Evolutionary conservation across 2,329 filamentous ascomycete species (phyloP).

Genomic region (Talaromyces sp.): DNA sequence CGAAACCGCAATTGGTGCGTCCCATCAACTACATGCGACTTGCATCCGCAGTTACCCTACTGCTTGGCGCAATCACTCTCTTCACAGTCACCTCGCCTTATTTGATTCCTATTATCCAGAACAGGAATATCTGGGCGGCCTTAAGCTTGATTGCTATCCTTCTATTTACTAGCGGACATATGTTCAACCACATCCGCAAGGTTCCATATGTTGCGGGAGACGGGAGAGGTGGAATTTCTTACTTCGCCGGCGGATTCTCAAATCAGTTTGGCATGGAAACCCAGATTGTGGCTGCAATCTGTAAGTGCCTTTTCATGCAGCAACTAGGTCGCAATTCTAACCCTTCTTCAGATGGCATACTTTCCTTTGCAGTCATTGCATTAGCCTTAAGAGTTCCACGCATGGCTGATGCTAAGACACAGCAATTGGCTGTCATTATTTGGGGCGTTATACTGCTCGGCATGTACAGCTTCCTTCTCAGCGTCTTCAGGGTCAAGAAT

Average conservation of each 20-base stretch:
- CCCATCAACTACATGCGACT: conserved; percentile 85
- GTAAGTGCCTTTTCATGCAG: conserved; percentile 55
- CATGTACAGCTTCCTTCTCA: conserved; percentile 91
- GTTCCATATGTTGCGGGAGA: conserved; percentile 88
- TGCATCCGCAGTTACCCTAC: conserved; percentile 62
- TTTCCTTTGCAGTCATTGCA: conserved; percentile 88
- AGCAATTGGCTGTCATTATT: conserved; percentile 75
- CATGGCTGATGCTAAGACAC: conserved; percentile 70
- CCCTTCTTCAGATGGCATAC: conserved; percentile 60
- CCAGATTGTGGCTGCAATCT: conserved; percentile 89
- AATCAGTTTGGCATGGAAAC: conserved; percentile 93
- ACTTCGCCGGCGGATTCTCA: conserved; percentile 89
- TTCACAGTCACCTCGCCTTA: conserved; percentile 72
- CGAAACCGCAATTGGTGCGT: conserved; percentile 73
- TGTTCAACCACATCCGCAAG: conserved; percentile 99
- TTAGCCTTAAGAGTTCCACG: conserved; percentile 90
- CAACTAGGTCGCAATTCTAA: conserved; percentile 2
- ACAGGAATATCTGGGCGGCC: conserved; percentile 90
- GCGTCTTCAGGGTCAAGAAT: conserved; percentile 92
- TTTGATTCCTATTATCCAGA: conserved; percentile 76
- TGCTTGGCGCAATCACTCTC: conserved; percentile 67
- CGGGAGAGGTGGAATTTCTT: conserved; percentile 78
- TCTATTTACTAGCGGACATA: conserved; percentile 92
- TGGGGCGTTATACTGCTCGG: conserved; percentile 75
- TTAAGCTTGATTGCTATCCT: conserved; percentile 84